Evolutionary conservation across 495 filamentous ascomycete genomes (phyloP), one percentile per base, ranked within the genome.

Genomic region (Neurospora africana): DNA sequence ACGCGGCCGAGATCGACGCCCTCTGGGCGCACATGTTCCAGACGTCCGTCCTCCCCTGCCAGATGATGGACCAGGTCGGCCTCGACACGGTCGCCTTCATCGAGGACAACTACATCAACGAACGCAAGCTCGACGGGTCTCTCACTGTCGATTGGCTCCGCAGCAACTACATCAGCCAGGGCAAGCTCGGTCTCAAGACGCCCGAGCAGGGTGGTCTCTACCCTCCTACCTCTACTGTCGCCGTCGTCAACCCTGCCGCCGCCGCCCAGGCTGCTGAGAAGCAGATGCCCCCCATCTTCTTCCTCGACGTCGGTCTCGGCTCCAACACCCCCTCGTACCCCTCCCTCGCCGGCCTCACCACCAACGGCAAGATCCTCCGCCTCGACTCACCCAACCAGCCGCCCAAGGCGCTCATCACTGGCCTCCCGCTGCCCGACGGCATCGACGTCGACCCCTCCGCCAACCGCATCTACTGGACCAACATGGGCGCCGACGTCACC

Each of bases 401-500:
- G 7, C 10, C 41, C 30, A 74, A 58, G 11, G 19, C 38, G 0
- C 58, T 87, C 1, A 70, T 84, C 1, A 72, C 75, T 2, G 74
- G 76, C 5, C 81, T 81, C 67, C 72, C 74, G n/a, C 72, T 84
- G 4, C 86, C 86, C 0, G 86, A 88, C 74, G 85, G 86, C 0
- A 82, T 87, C 30, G 86, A 81, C 37, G 70, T 86, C 3, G 80
- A 78, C 5, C 73, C 74, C 0, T 65, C 70, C 3, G 76, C 70
- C 0, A 80, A 79, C 27, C 77, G 80, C 0, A 79, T 89, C 19
- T 87, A 84, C 79, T 88, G 86, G 86, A 85, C 85, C n/a, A 82
- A 81, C 71, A 88, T 88, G 85, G 86, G 86, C 40, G 58, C 67
- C 15, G 40, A 61, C 27, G 10, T 71, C 69, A 33, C 74, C 78